Evolutionary conservation across 495 filamentous ascomycete species (phyloP).

Genomic region (Cercophora sp.): DNA sequence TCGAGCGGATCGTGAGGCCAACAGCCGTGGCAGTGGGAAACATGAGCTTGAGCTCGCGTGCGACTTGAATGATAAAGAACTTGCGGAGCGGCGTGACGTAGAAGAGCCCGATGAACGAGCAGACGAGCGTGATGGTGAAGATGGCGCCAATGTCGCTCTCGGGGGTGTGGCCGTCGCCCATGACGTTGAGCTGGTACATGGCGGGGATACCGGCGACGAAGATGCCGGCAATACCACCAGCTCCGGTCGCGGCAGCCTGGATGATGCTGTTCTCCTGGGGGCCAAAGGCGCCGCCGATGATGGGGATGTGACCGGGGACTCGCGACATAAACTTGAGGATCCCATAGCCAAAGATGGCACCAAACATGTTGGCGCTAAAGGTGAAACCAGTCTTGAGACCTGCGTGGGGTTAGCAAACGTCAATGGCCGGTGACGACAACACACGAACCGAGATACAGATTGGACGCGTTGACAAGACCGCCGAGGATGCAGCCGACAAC

Average conservation of each 20-base stretch:
- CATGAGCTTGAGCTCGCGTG: conserved; percentile 56
- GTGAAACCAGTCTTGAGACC: conserved; percentile 65
- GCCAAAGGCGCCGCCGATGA: conserved; percentile 58
- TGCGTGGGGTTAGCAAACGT: conserved; percentile 30
- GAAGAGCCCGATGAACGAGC: conserved; percentile 65
- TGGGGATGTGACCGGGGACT: conserved; percentile 48
- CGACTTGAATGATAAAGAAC: conserved; percentile 66
- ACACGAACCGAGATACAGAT: conserved; percentile 55
- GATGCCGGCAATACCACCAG: conserved; percentile 59
- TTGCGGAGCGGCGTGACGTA: conserved; percentile 64
- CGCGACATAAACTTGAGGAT: conserved; percentile 51
- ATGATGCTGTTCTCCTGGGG: conserved; percentile 66
- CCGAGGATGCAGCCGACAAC: conserved; percentile 55
- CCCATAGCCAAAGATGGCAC: conserved; percentile 64
- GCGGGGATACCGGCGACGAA: conserved; percentile 63
- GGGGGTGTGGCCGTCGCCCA: conserved; percentile 42
- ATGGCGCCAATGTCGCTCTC: conserved; percentile 54
- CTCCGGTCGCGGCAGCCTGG: conserved; percentile 60
- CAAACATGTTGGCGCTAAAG: conserved; percentile 56
- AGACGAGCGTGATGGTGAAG: conserved; percentile 57
- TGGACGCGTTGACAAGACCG: conserved; percentile 59
- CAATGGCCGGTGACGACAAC: too few relatives aligned
- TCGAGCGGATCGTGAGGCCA: conserved; percentile 59
- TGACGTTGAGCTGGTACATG: conserved; percentile 55
- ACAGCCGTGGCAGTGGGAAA: conserved; percentile 64